These are phyloP conservation scores for Boletus reticuloceps DNA, from an alignment of 768 basidiomycete genomes.

Conservation along the genomic window DNA sequence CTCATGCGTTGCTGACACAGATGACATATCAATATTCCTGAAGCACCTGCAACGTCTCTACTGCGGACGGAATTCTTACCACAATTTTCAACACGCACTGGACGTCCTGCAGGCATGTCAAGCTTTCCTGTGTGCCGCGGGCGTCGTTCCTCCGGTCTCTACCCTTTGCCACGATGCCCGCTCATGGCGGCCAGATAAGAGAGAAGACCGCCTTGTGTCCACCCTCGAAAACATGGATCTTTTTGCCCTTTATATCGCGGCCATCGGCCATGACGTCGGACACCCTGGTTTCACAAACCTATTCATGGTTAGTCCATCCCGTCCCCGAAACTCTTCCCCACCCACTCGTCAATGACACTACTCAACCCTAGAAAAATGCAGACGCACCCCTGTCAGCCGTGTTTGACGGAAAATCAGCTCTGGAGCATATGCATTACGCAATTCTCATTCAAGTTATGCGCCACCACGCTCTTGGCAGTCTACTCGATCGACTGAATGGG, in stretches of 20 bases:
- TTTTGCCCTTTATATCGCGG: slow-evolving; percentile 83
- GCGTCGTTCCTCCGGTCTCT: slow-evolving; percentile 75
- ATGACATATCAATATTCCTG: slow-evolving; percentile 73
- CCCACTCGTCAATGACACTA: slow-evolving; percentile 1
- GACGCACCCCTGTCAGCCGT: slow-evolving; percentile 83
- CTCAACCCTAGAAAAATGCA: slow-evolving; percentile 77
- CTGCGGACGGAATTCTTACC: slow-evolving; percentile 88
- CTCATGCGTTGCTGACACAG: slow-evolving; percentile 39
- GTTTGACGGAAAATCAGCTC: slow-evolving; percentile 84
- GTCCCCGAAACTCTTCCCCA: neutral
- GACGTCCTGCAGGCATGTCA: slow-evolving; percentile 95
- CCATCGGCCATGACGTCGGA: slow-evolving; percentile 96
- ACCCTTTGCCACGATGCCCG: slow-evolving; percentile 45
- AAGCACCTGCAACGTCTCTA: slow-evolving; percentile 91
- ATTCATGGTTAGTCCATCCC: slow-evolving; percentile 72
- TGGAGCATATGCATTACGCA: slow-evolving; percentile 90
- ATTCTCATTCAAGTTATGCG: slow-evolving; percentile 79
- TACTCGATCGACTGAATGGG: slow-evolving; percentile 55
- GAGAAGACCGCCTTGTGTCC: slow-evolving; percentile 35
- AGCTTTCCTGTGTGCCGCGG: slow-evolving; percentile 75
- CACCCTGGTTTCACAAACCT: slow-evolving; percentile 93
- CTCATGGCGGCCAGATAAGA: slow-evolving; percentile 39
- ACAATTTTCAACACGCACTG: slow-evolving; percentile 96
- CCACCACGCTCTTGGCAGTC: slow-evolving; percentile 67
- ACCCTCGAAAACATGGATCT: slow-evolving; percentile 66